These are phyloP conservation scores for Saccharomycopsis sp. DNA, from an alignment of 805 yeast species.

Conservation along the genomic window DNA sequence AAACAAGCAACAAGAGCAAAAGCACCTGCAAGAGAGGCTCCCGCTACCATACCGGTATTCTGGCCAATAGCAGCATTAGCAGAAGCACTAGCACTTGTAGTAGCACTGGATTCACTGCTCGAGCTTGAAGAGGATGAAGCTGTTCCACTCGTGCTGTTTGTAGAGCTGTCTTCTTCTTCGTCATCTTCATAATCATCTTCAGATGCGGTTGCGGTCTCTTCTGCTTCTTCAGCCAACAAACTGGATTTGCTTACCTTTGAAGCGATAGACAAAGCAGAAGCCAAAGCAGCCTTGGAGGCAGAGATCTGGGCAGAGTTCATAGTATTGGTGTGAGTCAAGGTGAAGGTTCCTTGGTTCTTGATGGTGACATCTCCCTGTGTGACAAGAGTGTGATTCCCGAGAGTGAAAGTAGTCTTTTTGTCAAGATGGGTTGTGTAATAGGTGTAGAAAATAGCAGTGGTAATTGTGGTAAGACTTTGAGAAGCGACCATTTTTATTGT, in stretches of 20 bases:
- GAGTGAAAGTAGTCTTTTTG: slow-evolving; percentile 11
- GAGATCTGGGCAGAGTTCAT: slow-evolving; percentile 13
- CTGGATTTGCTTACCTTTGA: slow-evolving; percentile 16
- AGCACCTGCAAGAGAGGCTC: slow-evolving; percentile 19
- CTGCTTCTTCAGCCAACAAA: slow-evolving; percentile 13
- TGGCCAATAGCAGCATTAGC: slow-evolving; percentile 11
- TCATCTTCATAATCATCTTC: slow-evolving; percentile 5
- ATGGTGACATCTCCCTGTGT: slow-evolving; percentile 19
- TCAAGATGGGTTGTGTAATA: slow-evolving; percentile 17
- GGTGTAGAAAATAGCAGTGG: slow-evolving; percentile 21
- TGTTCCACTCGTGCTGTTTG: neutral
- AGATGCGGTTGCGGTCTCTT: slow-evolving; percentile 12
- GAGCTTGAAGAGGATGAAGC: neutral
- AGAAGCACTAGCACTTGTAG: neutral
- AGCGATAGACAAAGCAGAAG: slow-evolving; percentile 10
- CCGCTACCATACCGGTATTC: slow-evolving; percentile 6
- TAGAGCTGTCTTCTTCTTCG: neutral
- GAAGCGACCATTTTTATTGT: slow-evolving; percentile 2
- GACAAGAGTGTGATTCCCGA: slow-evolving; percentile 12
- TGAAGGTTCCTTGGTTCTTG: slow-evolving; percentile 18
- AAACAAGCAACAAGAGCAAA: slow-evolving; percentile 20
- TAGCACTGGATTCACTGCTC: neutral
- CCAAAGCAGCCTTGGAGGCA: slow-evolving; percentile 15
- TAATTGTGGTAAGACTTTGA: slow-evolving; percentile 15
- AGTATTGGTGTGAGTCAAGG: slow-evolving; percentile 17